Percentiles rank a stretch among this genome's conserved stretches.
These are phyloP conservation scores for Prunella vulgaris DNA, from an alignment of 257 asterid species.

Conservation along the genomic window DNA sequence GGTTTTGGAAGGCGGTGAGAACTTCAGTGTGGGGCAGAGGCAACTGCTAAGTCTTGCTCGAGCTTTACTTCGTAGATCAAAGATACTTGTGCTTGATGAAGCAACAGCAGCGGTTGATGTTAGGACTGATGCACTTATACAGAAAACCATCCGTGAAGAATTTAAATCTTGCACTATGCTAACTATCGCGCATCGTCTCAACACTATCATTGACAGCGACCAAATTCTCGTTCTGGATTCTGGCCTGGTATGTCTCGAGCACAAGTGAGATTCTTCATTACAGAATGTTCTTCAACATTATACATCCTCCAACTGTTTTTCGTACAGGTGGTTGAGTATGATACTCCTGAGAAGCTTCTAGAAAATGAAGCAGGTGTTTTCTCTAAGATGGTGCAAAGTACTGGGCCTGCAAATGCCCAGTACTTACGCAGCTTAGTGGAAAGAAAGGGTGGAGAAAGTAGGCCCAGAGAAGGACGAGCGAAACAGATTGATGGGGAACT, in stretches of 20 bases:
- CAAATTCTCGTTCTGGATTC: conserved; percentile 62
- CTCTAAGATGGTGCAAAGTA: conserved; percentile 70
- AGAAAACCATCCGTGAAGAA: conserved; percentile 75
- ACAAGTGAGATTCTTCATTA: neutral
- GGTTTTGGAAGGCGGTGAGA: conserved; percentile 89
- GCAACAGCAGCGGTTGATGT: conserved; percentile 90
- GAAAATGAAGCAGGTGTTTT: conserved; percentile 51
- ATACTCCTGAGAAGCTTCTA: conserved; percentile 54
- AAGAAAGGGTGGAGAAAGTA: conserved; percentile 27
- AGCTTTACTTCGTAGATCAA: conserved; percentile 72
- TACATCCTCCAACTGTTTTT: neutral
- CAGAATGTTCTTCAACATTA: neutral
- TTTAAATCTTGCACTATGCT: conserved; percentile 79
- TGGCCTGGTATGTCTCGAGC: conserved; percentile 47
- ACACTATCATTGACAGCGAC: conserved; percentile 71
- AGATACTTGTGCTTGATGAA: conserved; percentile 84
- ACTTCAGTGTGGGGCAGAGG: conserved; percentile 86
- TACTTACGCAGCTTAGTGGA: conserved; percentile 58
- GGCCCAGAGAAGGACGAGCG: conserved; percentile 5
- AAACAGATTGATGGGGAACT: conserved; percentile 27
- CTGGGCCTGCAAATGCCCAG: conserved; percentile 75
- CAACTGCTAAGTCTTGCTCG: conserved; percentile 79
- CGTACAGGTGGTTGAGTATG: conserved; percentile 55
- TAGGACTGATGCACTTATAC: conserved; percentile 82
- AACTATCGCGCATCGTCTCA: conserved; percentile 77